These are phyloP conservation scores for Sporisorium iseilematis-ciliati DNA, from an alignment of 1,284 basidiomycete genomes.

Conservation along the genomic window DNA sequence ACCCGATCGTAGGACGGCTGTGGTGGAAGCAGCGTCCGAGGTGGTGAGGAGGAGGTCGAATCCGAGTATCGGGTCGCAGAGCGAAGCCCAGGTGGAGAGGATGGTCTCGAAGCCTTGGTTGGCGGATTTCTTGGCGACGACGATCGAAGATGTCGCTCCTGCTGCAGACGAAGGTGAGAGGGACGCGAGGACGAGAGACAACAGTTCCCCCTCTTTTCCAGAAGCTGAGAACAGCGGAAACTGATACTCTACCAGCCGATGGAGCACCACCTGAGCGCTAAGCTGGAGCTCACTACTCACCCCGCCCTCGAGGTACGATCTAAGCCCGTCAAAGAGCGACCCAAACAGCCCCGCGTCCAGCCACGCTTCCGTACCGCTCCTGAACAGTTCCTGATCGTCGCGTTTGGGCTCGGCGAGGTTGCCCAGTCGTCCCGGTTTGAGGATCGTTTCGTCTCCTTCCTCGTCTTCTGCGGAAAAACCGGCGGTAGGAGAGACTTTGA, in stretches of 20 bases:
- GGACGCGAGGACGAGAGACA: slow-evolving; percentile 15
- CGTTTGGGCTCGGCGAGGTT: slow-evolving; percentile 9
- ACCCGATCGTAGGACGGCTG: slow-evolving; percentile 5
- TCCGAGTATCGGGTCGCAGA: slow-evolving; percentile 52
- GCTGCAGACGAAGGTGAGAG: neutral
- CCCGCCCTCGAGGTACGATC: slow-evolving; percentile 15
- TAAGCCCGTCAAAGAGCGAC: slow-evolving; percentile 20
- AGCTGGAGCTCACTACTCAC: slow-evolving; percentile 26
- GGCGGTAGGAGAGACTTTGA: slow-evolving; percentile 25
- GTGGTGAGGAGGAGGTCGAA: slow-evolving; percentile 27
- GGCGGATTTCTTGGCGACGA: slow-evolving; percentile 36
- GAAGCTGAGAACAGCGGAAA: slow-evolving; percentile 37
- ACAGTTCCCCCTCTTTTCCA: slow-evolving; percentile 30
- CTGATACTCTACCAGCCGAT: slow-evolving; percentile 53
- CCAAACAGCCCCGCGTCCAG: slow-evolving; percentile 38
- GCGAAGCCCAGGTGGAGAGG: slow-evolving; percentile 21
- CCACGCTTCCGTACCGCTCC: slow-evolving; percentile 30
- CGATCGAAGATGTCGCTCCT: neutral
- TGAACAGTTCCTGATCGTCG: slow-evolving; percentile 10
- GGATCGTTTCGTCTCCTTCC: slow-evolving; percentile 31
- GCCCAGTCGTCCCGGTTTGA: slow-evolving; percentile 17
- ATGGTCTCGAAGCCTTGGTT: slow-evolving; percentile 33
- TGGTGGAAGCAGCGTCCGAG: neutral
- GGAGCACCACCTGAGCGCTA: slow-evolving; percentile 51
- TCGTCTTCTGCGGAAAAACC: slow-evolving; percentile 9